These are phyloP conservation scores for Sungouiozyma intestinalis DNA, from an alignment of 805 yeast genomes.

Conservation along the genomic window DNA sequence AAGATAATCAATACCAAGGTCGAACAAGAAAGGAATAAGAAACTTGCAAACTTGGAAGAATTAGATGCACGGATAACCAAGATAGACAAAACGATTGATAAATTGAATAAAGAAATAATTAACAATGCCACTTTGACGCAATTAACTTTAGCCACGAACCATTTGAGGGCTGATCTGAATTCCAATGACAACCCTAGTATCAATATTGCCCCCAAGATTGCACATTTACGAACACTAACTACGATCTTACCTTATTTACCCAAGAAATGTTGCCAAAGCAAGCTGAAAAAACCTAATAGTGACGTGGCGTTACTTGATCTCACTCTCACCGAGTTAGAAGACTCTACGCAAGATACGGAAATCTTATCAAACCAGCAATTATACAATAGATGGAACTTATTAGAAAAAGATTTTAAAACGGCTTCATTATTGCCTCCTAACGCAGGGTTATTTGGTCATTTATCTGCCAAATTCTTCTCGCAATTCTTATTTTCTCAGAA, in stretches of 20 bases:
- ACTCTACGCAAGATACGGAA: slow-evolving; percentile 33
- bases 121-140: slow-evolving; percentile 30
- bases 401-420: slow-evolving; percentile 78
- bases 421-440: slow-evolving; percentile 87
- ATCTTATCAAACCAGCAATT: slow-evolving; percentile 71
- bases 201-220: slow-evolving; percentile 31
- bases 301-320: slow-evolving; percentile 14
- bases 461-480: slow-evolving; percentile 70
- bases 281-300: slow-evolving; percentile 6
- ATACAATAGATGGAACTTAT: slow-evolving; percentile 64
- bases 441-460: slow-evolving; percentile 90
- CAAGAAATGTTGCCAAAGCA: slow-evolving; percentile 9
- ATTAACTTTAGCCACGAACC: slow-evolving; percentile 17
- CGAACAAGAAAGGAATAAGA: slow-evolving; percentile 67
- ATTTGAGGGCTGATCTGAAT: slow-evolving; percentile 15
- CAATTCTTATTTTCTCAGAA: slow-evolving; percentile 63
- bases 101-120: slow-evolving; percentile 31
- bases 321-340: slow-evolving; percentile 36
- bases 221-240: slow-evolving; percentile 15
- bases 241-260: slow-evolving; percentile 16
- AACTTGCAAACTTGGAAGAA: slow-evolving; percentile 57
- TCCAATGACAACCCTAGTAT: slow-evolving; percentile 14
- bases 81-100: slow-evolving; percentile 32
- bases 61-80: slow-evolving; percentile 44
- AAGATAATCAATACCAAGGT: slow-evolving; percentile 46